Evolutionary conservation across 2,329 filamentous ascomycete genomes (phyloP).

Genomic region (Phoma sp.): DNA sequence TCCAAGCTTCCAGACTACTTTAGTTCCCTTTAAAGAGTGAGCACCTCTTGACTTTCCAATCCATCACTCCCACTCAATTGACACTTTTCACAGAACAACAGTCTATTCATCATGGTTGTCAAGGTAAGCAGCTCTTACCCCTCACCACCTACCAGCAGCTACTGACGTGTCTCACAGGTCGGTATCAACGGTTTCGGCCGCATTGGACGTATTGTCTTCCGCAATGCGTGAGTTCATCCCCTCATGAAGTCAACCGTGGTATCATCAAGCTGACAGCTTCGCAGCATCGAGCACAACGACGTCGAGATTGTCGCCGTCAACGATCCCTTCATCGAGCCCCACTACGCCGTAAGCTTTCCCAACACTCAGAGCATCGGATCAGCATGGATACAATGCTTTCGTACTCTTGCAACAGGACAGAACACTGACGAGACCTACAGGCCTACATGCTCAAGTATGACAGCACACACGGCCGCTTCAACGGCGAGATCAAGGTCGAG

Average conservation of each 20-base stretch:
- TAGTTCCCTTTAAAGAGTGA: constrained; percentile 31
- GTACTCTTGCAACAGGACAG: not conserved
- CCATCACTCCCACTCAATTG: constrained; percentile 18
- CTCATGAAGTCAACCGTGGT: not conserved
- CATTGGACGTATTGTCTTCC: constrained; percentile 99
- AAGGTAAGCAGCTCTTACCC: constrained; percentile 48
- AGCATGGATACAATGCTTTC: not conserved
- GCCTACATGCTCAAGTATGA: constrained; percentile 99
- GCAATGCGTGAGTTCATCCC: constrained; percentile 75
- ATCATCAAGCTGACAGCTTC: constrained; percentile 29
- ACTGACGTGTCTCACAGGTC: constrained; percentile 62
- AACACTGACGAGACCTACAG: constrained; percentile 58
- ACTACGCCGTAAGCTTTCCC: constrained; percentile 84
- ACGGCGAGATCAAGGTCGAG: constrained; percentile 81
- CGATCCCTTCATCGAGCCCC: constrained; percentile 98
- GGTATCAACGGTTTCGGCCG: constrained; percentile 99
- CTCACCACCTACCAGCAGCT: constrained; percentile 25
- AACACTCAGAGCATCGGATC: not conserved
- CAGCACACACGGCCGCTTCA: constrained; percentile 95
- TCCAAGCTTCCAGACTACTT: constrained; percentile 25
- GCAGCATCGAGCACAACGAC: constrained; percentile 79
- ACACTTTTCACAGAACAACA: constrained; percentile 31
- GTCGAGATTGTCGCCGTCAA: constrained; percentile 97
- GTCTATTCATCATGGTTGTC: constrained; percentile 53
- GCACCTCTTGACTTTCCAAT: constrained; percentile 15